These are phyloP conservation scores for Lipomyces yamadae DNA, from an alignment of 805 yeast species.

Conservation along the genomic window DNA sequence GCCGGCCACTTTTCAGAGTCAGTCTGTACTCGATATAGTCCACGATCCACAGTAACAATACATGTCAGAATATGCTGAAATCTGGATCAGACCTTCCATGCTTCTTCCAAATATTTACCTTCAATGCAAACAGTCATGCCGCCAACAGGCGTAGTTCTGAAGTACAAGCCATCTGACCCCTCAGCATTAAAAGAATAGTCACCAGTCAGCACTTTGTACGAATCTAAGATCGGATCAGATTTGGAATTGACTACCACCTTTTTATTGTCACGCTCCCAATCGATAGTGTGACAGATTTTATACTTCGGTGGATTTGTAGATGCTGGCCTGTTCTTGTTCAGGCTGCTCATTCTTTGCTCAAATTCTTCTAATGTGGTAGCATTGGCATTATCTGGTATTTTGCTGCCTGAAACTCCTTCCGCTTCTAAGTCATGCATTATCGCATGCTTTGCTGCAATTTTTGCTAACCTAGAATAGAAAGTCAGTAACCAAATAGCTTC, in stretches of 20 bases:
- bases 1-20: not conserved
- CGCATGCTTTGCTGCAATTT: constrained; percentile 20
- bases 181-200: constrained; percentile 18
- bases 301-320: constrained; percentile 8
- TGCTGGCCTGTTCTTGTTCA: not conserved
- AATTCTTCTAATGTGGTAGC: not conserved
- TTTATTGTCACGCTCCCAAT: constrained; percentile 4
- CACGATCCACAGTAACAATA: not conserved
- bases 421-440: constrained; percentile 11
- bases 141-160: constrained; percentile 7
- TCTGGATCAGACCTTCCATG: constrained; percentile 4
- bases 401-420: constrained; percentile 12
- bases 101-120: not conserved
- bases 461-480: constrained; percentile 22
- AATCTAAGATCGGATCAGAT: constrained; percentile 24
- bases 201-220: constrained; percentile 23
- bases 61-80: not conserved
- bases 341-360: not conserved
- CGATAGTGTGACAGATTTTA: constrained; percentile 11
- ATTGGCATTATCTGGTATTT: constrained; percentile 6
- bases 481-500: not conserved
- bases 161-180: constrained; percentile 1
- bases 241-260: constrained; percentile 12
- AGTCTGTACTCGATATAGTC: not conserved
- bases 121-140: constrained; percentile 3